Percentiles rank a stretch among this genome's conserved stretches.
Conservation (phyloP, 2,329 filamentous ascomycete species). For the Byssoonygena ceratinophila region DNA sequence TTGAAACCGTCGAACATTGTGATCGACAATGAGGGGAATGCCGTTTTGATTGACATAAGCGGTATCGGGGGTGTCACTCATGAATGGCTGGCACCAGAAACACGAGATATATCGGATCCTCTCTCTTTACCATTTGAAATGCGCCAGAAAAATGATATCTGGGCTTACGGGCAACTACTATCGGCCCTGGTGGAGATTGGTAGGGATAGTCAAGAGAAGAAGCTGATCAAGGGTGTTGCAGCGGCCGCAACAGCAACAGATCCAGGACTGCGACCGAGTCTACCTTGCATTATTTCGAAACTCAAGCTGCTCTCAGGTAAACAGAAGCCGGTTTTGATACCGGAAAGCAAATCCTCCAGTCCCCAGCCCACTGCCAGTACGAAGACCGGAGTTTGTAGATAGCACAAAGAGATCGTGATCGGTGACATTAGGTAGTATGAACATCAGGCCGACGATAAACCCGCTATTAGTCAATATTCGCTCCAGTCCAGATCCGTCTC, state of each 20-base stretch:
- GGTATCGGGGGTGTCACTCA: conserved; percentile 14
- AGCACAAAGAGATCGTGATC: background rate
- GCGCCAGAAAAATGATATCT: conserved; percentile 7
- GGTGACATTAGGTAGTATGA: background rate
- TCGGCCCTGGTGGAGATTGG: background rate
- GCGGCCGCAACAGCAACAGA: background rate
- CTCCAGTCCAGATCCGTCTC: background rate
- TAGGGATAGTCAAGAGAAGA: background rate
- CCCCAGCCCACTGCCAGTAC: background rate
- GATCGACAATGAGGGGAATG: conserved; percentile 16
- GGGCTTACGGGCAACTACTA: conserved; percentile 7
- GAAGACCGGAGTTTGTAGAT: background rate
- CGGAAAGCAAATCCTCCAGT: background rate
- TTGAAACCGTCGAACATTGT: conserved; percentile 20
- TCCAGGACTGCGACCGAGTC: background rate
- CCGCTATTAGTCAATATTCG: background rate
- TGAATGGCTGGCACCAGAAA: conserved; percentile 19
- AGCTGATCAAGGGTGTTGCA: background rate
- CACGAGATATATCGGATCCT: conserved; percentile 7
- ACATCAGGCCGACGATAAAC: background rate
- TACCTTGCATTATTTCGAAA: conserved; percentile 1
- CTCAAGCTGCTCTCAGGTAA: background rate
- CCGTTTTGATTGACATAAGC: conserved; percentile 20
- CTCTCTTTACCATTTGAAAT: conserved; percentile 3
- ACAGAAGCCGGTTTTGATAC: background rate